Evolutionary conservation across 805 yeast species (phyloP).

Genomic region (Blastobotrys parvus): DNA sequence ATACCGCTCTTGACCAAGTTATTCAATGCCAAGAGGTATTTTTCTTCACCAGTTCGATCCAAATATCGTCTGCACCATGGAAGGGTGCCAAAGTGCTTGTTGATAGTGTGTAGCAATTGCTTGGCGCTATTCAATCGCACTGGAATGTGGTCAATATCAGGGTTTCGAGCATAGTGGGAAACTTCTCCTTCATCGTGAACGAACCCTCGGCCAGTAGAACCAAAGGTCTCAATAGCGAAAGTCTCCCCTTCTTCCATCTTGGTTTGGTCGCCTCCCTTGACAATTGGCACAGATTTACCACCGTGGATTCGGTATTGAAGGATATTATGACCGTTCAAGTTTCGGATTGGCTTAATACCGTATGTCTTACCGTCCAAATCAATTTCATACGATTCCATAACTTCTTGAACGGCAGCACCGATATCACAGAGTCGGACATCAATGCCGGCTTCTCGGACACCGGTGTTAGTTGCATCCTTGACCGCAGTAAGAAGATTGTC

Average conservation of each 20-base stretch:
- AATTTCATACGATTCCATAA: slow-evolving; percentile 93
- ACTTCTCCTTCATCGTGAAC: slow-evolving; percentile 85
- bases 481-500: slow-evolving; percentile 79
- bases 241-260: slow-evolving; percentile 99
- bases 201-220: slow-evolving; percentile 91
- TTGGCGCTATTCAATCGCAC: slow-evolving; percentile 60
- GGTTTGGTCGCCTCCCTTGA: slow-evolving; percentile 84
- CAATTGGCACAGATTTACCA: slow-evolving; percentile 95
- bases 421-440: slow-evolving; percentile 92
- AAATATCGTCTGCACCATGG: slow-evolving; percentile 96
- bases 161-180: slow-evolving; percentile 77
- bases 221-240: slow-evolving; percentile 97
- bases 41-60: slow-evolving; percentile 87
- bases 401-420: slow-evolving; percentile 94
- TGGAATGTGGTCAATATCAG: slow-evolving; percentile 42
- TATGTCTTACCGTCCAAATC: slow-evolving; percentile 79
- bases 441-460: slow-evolving; percentile 86
- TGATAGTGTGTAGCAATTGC: slow-evolving; percentile 58
- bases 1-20: slow-evolving; percentile 76
- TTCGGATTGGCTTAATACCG: slow-evolving; percentile 83
- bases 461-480: slow-evolving; percentile 87
- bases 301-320: slow-evolving; percentile 80
- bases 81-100: slow-evolving; percentile 80
- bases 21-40: slow-evolving; percentile 79
- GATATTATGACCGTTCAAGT: slow-evolving; percentile 91